phyloP scores from a whole-genome alignment of 768 basidiomycete species.

The Ramaria rubella region DNA sequence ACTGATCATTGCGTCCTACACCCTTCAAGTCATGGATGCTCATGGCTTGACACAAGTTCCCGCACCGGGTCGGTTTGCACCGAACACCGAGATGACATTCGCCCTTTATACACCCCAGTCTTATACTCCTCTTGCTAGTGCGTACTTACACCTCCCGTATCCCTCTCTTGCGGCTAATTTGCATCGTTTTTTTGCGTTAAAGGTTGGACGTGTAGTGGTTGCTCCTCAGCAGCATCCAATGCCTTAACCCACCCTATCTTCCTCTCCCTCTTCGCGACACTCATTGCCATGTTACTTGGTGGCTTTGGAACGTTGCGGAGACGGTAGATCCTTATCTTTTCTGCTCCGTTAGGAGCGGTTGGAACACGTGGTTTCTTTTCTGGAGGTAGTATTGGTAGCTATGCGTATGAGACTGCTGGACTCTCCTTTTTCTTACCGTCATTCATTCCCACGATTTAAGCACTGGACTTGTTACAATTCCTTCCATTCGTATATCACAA shows the following conservation, averaged over 20 bases:
- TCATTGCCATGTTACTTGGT: conserved; percentile 14
- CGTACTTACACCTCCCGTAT: conserved; percentile 7
- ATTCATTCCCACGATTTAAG: neutral
- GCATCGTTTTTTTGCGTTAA: neutral
- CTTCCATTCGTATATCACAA: neutral
- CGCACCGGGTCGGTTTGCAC: conserved; percentile 56
- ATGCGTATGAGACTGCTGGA: neutral
- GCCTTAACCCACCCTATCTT: conserved; percentile 21
- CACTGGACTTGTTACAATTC: neutral
- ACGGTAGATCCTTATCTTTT: neutral
- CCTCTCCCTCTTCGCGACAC: conserved; percentile 13
- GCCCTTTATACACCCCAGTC: conserved; percentile 74
- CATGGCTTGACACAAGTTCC: conserved; percentile 59
- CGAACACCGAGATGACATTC: conserved; percentile 68
- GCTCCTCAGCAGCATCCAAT: conserved; percentile 24
- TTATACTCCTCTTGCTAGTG: conserved; percentile 58
- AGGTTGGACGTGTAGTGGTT: conserved; percentile 35
- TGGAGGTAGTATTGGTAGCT: neutral
- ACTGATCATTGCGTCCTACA: conserved; percentile 70
- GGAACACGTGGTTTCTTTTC: neutral
- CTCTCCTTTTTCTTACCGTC: neutral
- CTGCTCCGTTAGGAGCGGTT: neutral
- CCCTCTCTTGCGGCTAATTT: neutral
- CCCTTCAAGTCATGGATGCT: conserved; percentile 75
- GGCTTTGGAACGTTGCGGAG: conserved; percentile 15